Base-by-base conservation (phyloP, 176 grass and related monocot genomes). In the Oropetium thomaeum region DNA sequence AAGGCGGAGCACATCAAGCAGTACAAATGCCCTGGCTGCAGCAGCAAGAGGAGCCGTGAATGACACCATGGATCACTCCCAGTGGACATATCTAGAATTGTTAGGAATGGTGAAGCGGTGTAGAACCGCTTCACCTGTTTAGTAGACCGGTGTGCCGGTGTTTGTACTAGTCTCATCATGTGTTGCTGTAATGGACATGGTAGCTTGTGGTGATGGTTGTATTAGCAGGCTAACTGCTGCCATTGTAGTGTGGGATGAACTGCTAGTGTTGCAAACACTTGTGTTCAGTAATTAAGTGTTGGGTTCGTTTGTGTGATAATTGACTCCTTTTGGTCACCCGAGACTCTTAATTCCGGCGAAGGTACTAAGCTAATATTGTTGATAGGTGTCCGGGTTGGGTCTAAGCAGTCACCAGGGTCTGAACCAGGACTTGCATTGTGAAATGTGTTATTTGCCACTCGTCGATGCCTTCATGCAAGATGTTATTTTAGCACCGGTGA, bases 1-100 rank as follows among this genome's bases (percentile, higher is more conserved):
- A 89, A 84, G 74, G 93, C 93, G 3, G 89, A 90, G 75, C 89
- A 90, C 75, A 88, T 96, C 79, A 96, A 96, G 84, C 89, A 96
- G 26, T 96, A 92, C 48, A 92, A 90, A 67, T 96, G 89, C 78
- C 93, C 89, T 19, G 51, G 65, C 62, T 96, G 93, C 75, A 89
- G 84, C 74, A 90, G 69, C 73, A 96, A 97, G 82, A 88, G 93
- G 71, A 74, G 81, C 70, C 88, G 93, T 7, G 75, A 88, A 80
- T 89, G 74, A 87, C 38, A 8, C 40, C 28, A 6, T 23, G 22
- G 52, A 53, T 12, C 0, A 33, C 58, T 25, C 7, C 53, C 44
- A 41, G 66, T 77, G 70, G 55, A 82, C 47, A 15, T 77, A 29
- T 65, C 49, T 85, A 82, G 75, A 67, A 76, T 76, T 51, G 20